Base-by-base conservation (phyloP, 2,329 filamentous ascomycete species). In the Fusarium beomiforme region DNA sequence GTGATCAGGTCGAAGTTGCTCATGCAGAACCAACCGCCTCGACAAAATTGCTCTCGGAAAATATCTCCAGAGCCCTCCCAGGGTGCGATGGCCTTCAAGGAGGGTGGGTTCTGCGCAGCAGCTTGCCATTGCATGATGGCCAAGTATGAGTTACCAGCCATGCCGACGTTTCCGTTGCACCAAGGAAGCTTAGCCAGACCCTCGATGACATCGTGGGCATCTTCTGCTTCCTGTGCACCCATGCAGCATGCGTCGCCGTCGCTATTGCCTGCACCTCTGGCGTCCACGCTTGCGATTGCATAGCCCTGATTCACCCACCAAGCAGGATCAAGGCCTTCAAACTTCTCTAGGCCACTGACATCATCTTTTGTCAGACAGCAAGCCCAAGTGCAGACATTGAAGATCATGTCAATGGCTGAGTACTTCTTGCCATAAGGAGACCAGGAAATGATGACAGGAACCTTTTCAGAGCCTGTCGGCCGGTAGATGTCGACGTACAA, bases 161-260 rank as follows among this genome's bases (percentile, higher is more conserved):
- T 76, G 3, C 77, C 79, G 3, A 78, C 67, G 8, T 68, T 80
- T 8, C 78, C 79, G 16, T 77, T 78, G 23, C 76, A 78, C 79
- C 78, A 80, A 3, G 64, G 46, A 39, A 79, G 58, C 55, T 75
- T 75, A 5, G 79, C 71, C 1, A 79, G 59, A 4, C 71, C 74
- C 39, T 80, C 77, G 19, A 73, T 67, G 4, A 64, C 59, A 63
- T 73, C 71, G 19, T 73, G 53, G 3, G 59, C 59, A 24, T 80
- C 79, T 23, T 75, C 69, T 3, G 66, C 76, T 29, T 61, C 72
- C 8, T 72, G 64, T 2, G 51, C 23, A 3, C 69, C 69, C 69
- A 72, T 66, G 1, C 69, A 71, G 2, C 69, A 69, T 19, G 69
- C 42, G 21, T 69, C 64, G 2, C 33, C 53, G 5, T 55, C 63